Evolutionary conservation across 805 yeast genomes (phyloP), one percentile per base, ranked within the genome.

Genomic region (Candida germanica): DNA sequence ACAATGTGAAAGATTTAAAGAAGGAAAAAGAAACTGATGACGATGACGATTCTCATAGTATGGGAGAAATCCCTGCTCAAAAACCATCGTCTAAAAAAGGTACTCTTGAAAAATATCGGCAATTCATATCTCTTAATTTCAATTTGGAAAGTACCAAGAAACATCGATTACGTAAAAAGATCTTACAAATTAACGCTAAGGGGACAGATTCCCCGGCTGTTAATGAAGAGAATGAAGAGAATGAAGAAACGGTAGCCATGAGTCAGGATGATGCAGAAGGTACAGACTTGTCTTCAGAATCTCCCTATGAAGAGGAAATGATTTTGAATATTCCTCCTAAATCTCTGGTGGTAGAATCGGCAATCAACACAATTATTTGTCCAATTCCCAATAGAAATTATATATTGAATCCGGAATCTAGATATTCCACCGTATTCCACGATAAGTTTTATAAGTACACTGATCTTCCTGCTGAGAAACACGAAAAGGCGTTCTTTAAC

Each of bases 261-360:
- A 22, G 18, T 16, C 45, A 45, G 25, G 37, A 40, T 19, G 40
- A 42, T 5, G 46, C 44, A 12, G 53, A 45, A 26, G 35, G 29
- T 7, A 35, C 23, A 20, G 44, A 38, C 13, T 42, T 33, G 4
- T 33, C 38, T 11, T 35, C 42, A 4, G 40, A 32, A 8, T 30
- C 34, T 10, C 35, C 27, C 9, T 40, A 30, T n/a, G 49, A 40
- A 4, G 40, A 50, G 8, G 6, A 26, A 1, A 40, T 43, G 4
- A 47, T 51, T 7, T 53, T 74, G 23, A 49, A 56, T 9, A 69
- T 78, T 6, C 74, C 73, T 1, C 72, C 72, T 2, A 61, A 63
- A 43, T 71, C 74, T 1, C 61, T 69, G 2, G 61, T 68, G 1
- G 53, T 68, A 7, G 71, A 64, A 32, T 61, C 69, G 8, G 73